Conservation (phyloP, 257 asterid species). For the Solanum habrochaites region DNA sequence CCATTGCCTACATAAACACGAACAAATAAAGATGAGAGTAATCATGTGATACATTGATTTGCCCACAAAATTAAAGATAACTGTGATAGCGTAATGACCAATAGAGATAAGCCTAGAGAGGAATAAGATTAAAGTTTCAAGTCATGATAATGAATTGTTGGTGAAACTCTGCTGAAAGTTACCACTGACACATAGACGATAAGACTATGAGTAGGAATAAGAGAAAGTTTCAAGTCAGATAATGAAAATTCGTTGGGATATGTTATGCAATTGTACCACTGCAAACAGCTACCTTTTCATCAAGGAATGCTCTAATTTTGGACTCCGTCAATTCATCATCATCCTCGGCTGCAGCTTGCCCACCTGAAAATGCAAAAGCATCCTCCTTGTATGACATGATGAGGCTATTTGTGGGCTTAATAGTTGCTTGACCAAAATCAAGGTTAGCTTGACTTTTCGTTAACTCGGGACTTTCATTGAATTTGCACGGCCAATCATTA, state of each 20-base stretch:
- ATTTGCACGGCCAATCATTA: slow-evolving; percentile 70
- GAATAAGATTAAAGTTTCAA: background rate
- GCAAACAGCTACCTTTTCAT: slow-evolving; percentile 56
- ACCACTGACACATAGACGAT: background rate
- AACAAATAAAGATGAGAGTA: background rate
- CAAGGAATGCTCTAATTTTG: slow-evolving; percentile 84
- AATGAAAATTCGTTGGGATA: background rate
- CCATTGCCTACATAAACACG: slow-evolving; percentile 53
- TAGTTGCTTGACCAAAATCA: slow-evolving; percentile 27
- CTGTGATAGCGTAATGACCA: background rate
- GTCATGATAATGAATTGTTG: background rate
- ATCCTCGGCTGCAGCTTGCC: slow-evolving; percentile 53
- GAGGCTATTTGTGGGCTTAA: slow-evolving; percentile 25
- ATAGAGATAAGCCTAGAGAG: background rate
- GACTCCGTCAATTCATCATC: slow-evolving; percentile 86
- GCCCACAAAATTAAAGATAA: background rate
- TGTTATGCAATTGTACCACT: background rate
- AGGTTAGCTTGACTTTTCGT: slow-evolving; percentile 25
- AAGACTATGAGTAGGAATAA: background rate
- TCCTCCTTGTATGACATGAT: slow-evolving; percentile 34
- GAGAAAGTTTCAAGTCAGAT: background rate
- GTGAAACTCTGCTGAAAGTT: background rate
- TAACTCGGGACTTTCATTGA: slow-evolving; percentile 64
- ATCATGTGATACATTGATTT: background rate
- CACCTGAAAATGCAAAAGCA: slow-evolving; percentile 62